Conservation (phyloP, 1,284 basidiomycete genomes). For the Dichomitus squalens region DNA sequence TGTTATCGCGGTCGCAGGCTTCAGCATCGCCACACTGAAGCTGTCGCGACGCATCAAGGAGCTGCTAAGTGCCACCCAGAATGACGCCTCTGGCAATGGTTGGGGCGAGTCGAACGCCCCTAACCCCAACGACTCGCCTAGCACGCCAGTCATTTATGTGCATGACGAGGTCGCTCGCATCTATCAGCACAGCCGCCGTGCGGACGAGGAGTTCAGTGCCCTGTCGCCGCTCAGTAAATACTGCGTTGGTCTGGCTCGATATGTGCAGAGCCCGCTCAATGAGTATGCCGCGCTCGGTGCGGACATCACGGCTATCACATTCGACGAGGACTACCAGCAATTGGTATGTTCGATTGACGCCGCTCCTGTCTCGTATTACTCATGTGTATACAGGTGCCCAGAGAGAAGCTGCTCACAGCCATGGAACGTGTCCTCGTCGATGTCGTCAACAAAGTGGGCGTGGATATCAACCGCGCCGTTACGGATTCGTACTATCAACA, state of each 20-base stretch:
- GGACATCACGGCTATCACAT: constrained; percentile 81
- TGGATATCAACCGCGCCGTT: constrained; percentile 94
- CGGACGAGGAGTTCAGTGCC: constrained; percentile 83
- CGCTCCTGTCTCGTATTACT: constrained; percentile 12
- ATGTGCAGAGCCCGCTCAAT: constrained; percentile 92
- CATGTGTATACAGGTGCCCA: constrained; percentile 61
- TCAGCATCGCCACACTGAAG: constrained; percentile 81
- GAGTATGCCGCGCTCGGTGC: constrained; percentile 88
- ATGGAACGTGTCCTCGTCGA: constrained; percentile 92
- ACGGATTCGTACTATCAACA: constrained; percentile 87
- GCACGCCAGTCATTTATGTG: constrained; percentile 82
- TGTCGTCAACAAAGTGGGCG: constrained; percentile 88
- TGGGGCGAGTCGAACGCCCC: constrained; percentile 7
- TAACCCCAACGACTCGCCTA: constrained; percentile 47
- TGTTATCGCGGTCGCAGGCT: constrained; percentile 89
- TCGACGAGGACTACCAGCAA: constrained; percentile 87
- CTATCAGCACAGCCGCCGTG: constrained; percentile 91
- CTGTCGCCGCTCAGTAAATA: constrained; percentile 87
- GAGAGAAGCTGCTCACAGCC: constrained; percentile 80
- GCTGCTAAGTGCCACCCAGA: constrained; percentile 28
- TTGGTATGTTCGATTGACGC: constrained; percentile 57
- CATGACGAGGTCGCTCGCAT: constrained; percentile 93
- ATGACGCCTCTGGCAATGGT: constrained; percentile 10
- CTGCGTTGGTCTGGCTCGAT: constrained; percentile 93
- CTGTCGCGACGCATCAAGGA: constrained; percentile 70